These are phyloP conservation scores for Heterobasidion annosum DNA, from an alignment of 1,284 basidiomycete species.

Conservation along the genomic window DNA sequence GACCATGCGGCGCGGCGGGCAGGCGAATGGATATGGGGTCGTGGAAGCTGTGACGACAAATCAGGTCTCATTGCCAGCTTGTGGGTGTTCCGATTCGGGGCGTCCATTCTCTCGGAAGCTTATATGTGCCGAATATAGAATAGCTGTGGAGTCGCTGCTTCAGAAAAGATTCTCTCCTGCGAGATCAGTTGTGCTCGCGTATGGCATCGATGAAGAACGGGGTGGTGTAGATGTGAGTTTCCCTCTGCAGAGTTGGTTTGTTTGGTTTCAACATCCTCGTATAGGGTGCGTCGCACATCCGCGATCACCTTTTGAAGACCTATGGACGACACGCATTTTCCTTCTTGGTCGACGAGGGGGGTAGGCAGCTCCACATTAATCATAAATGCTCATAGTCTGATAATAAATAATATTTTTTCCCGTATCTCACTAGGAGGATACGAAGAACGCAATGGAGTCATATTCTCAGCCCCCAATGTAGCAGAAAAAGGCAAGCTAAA, in stretches of 20 bases:
- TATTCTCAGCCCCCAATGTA: constrained; percentile 43
- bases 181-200: constrained; percentile 49
- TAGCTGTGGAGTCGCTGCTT: constrained; percentile 43
- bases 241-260: background rate
- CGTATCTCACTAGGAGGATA: constrained; percentile 20
- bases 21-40: constrained; percentile 53
- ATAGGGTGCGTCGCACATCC: constrained; percentile 42
- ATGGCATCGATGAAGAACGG: constrained; percentile 66
- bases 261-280: background rate
- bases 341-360: constrained; percentile 45
- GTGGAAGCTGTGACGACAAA: constrained; percentile 59
- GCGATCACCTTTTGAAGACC: constrained; percentile 33
- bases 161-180: constrained; percentile 40
- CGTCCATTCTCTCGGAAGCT: background rate
- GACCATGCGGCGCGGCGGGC: background rate
- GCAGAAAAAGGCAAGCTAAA: constrained; percentile 63
- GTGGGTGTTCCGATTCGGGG: constrained; percentile 21
- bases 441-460: constrained; percentile 22
- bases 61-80: constrained; percentile 47
- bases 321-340: constrained; percentile 48
- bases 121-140: constrained; percentile 19
- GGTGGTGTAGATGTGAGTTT: constrained; percentile 36
- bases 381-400: background rate
- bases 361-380: constrained; percentile 15
- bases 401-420: too few species aligned